A percentile compares a stretch with the other conserved stretches of the same genome.
Evolutionary conservation across 1,284 basidiomycete species (phyloP).

Genomic region (Ustilago loliicola): DNA sequence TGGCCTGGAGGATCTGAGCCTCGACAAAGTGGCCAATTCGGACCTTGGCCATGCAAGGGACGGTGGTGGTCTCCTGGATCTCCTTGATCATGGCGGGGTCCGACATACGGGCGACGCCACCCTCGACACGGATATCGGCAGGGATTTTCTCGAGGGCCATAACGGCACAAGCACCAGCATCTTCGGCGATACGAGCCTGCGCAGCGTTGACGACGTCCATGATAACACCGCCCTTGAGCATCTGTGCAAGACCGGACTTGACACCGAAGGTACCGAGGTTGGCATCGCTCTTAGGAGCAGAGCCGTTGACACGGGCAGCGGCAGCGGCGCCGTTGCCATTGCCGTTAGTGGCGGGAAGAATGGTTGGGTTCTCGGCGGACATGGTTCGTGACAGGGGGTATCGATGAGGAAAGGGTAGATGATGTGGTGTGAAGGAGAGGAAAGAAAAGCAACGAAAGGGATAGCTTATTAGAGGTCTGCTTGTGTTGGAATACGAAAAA

Average conservation of each 20-base stretch:
- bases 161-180: conserved; percentile 96
- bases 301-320: conserved; percentile 70
- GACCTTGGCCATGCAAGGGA: conserved; percentile 83
- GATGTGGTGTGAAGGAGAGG: conserved; percentile 5
- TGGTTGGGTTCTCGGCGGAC: conserved; percentile 70
- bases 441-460: conserved; percentile 4
- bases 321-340: conserved; percentile 62
- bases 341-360: conserved; percentile 62
- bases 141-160: conserved; percentile 92
- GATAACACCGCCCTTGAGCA: conserved; percentile 72
- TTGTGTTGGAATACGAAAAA: background rate
- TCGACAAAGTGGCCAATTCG: conserved; percentile 92
- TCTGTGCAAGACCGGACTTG: conserved; percentile 77
- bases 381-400: conserved; percentile 38
- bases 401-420: background rate
- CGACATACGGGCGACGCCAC: conserved; percentile 70
- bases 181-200: conserved; percentile 94
- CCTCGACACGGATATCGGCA: conserved; percentile 80
- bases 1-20: conserved; percentile 86
- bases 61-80: conserved; percentile 79
- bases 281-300: conserved; percentile 75
- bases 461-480: conserved; percentile 11
- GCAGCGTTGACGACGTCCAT: conserved; percentile 79
- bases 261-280: conserved; percentile 88
- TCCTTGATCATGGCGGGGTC: conserved; percentile 95